Percentiles rank a stretch among this genome's conserved stretches.
These are phyloP conservation scores for Keithomyces neogunnii DNA, from an alignment of 2,329 filamentous ascomycete genomes.

Conservation along the genomic window DNA sequence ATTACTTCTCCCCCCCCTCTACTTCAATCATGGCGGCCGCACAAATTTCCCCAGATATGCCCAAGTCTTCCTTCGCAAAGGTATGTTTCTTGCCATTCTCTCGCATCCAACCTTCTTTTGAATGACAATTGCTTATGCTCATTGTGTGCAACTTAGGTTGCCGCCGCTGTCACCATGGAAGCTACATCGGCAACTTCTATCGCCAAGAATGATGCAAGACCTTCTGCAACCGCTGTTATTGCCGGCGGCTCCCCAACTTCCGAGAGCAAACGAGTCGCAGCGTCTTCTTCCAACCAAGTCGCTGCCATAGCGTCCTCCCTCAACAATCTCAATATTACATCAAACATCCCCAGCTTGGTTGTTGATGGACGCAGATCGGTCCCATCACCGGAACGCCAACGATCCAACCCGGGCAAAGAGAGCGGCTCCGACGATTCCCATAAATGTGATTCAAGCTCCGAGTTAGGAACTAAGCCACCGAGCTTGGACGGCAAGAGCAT, in stretches of 20 bases:
- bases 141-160: conserved; percentile 29
- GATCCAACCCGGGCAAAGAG: conserved; percentile 25
- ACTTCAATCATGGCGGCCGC: conserved; percentile 35
- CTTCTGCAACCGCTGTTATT: conserved; percentile 7
- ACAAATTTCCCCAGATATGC: conserved; percentile 36
- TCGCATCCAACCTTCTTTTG: neutral
- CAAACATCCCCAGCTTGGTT: conserved; percentile 31
- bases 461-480: conserved; percentile 69
- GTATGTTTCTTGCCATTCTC: conserved; percentile 31
- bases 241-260: conserved; percentile 12
- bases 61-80: conserved; percentile 69
- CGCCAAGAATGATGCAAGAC: conserved; percentile 10
- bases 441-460: conserved; percentile 54
- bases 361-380: conserved; percentile 38
- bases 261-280: conserved; percentile 7
- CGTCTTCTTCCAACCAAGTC: conserved; percentile 13
- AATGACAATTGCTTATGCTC: conserved; percentile 2
- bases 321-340: conserved; percentile 20
- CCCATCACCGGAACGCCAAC: conserved; percentile 28
- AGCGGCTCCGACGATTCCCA: conserved; percentile 48
- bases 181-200: conserved; percentile 6
- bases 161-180: conserved; percentile 32
- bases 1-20: conserved; percentile 9
- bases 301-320: conserved; percentile 20
- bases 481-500: conserved; percentile 93